Evolutionary conservation across 1,139 yeast genomes (phyloP).

Genomic region (Scheffersomyces lignicola): DNA sequence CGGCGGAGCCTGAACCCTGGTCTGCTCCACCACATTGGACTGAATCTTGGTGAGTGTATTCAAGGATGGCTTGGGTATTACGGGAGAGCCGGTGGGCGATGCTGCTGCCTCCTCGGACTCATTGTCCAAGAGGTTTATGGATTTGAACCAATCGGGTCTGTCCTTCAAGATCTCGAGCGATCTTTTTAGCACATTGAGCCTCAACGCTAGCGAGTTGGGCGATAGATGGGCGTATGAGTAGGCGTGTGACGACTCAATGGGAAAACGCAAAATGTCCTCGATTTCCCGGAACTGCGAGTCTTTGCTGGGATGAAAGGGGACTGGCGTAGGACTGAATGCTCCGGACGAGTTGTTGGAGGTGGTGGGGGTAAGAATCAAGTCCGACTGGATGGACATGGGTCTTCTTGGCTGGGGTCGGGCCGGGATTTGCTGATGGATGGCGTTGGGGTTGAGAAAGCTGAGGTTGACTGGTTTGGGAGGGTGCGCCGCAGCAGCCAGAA

Average conservation of each 20-base stretch:
- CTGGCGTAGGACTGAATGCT: slow-evolving; percentile 1
- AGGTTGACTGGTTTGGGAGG: slow-evolving; percentile 4
- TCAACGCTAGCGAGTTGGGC: slow-evolving; percentile 74
- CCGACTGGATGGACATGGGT: slow-evolving; percentile 1
- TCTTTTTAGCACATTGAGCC: slow-evolving; percentile 72
- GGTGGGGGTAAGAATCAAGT: slow-evolving; percentile 1
- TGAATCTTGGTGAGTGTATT: slow-evolving; percentile 4
- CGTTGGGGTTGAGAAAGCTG: neutral
- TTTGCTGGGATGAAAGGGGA: slow-evolving; percentile 3
- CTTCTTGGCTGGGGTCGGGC: too few species aligned
- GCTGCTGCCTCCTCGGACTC: slow-evolving; percentile 4
- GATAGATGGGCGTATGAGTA: slow-evolving; percentile 83
- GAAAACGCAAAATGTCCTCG: slow-evolving; percentile 48
- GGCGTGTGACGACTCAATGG: slow-evolving; percentile 80
- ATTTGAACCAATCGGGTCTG: slow-evolving; percentile 52
- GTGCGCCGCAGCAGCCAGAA: slow-evolving; percentile 8
- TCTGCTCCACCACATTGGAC: slow-evolving; percentile 7
- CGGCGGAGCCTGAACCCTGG: slow-evolving; percentile 1
- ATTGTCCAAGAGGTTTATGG: slow-evolving; percentile 9
- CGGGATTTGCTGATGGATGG: neutral
- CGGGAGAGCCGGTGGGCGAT: neutral
- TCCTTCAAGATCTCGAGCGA: slow-evolving; percentile 72
- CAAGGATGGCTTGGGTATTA: slow-evolving; percentile 4
- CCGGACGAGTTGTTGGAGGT: slow-evolving; percentile 2
- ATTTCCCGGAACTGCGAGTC: slow-evolving; percentile 12